phyloP scores from a whole-genome alignment of 2,329 filamentous ascomycete genomes.

The Monosporascus sp. region DNA sequence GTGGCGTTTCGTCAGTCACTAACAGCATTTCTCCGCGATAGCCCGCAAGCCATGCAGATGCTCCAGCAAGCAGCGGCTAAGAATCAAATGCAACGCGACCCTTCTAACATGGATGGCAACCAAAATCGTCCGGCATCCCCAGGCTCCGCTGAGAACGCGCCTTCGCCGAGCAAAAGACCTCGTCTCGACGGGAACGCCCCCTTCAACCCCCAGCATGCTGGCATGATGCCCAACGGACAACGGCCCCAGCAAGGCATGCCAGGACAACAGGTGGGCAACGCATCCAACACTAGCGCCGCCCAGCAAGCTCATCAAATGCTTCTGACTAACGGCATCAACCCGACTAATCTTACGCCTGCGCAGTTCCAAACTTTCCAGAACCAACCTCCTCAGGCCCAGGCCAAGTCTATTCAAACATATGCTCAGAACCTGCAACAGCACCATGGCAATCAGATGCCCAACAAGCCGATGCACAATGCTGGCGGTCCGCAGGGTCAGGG shows the following conservation, averaged over 20 bases:
- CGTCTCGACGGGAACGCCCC: slow-evolving; percentile 69
- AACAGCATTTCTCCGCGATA: slow-evolving; percentile 23
- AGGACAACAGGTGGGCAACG: slow-evolving; percentile 59
- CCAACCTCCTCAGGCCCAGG: slow-evolving; percentile 57
- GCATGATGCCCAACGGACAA: slow-evolving; percentile 70
- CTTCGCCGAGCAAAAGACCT: slow-evolving; percentile 86
- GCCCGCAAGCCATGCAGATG: slow-evolving; percentile 65
- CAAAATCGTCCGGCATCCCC: slow-evolving; percentile 78
- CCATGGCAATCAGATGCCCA: slow-evolving; percentile 74
- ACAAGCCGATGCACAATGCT: slow-evolving; percentile 71
- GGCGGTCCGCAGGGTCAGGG: slow-evolving; percentile 68
- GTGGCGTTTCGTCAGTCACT: slow-evolving; percentile 9
- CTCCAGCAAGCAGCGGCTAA: slow-evolving; percentile 59
- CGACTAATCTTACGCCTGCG: slow-evolving; percentile 64
- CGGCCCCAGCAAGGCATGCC: slow-evolving; percentile 65
- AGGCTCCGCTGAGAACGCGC: slow-evolving; percentile 76
- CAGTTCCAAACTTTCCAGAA: slow-evolving; percentile 65
- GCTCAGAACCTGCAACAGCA: slow-evolving; percentile 78
- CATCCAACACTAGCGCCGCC: slow-evolving; percentile 32
- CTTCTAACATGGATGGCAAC: slow-evolving; percentile 80
- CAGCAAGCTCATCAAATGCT: slow-evolving; percentile 53
- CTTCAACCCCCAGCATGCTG: slow-evolving; percentile 66
- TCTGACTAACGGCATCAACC: slow-evolving; percentile 67
- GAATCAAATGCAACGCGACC: slow-evolving; percentile 81
- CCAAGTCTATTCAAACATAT: slow-evolving; percentile 85